Base-by-base conservation (phyloP, 1,284 basidiomycete genomes). In the Apiotrichum gamsii region DNA sequence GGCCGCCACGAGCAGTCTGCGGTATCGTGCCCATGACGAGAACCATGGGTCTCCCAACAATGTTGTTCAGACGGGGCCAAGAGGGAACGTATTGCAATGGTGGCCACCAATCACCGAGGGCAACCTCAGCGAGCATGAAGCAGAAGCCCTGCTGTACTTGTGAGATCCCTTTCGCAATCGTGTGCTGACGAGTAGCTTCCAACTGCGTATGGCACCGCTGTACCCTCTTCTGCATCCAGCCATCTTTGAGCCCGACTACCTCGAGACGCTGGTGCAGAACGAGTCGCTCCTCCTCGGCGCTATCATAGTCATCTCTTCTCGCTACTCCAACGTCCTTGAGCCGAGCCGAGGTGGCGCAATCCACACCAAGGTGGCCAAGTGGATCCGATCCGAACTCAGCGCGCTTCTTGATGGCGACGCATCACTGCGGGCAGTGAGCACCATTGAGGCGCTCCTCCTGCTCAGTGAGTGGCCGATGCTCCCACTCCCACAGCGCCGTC, bases 401-500 rank as follows among this genome's bases (percentile, higher is more conserved):
- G 34, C 28, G 5, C 37, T 47, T 8, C 25, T 47, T 32, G 45
- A 51, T 15, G 50, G 50, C 23, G 50, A 51, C 33, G 30, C 41
- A 11, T n/a, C 38, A 2, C 31, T 47, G 11, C 38, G 45, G 11
- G 21, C 28, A 16, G 20, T 51, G 21, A 41, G 45, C 38, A 47
- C 45, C 3, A 45, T 51, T n/a, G 50, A 51, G 19, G 50, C 50
- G n/a, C 45, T 51, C 14, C 38, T 51, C 3, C 42, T 51, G 21
- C 38, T 51, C 15, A 36, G 38, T 37, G 50, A 51, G 23, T 51
- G 50, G 50, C 50, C 50, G 8, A 47, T 51, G 38, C 28, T 47
- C 15, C 45, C 45, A 9, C 43, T 47, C 38, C 14, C 8, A 20
- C 13, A 35, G n/a, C 18, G 25, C 11, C 25, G 11, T 37, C 45